These are phyloP conservation scores for Cyberlindnera misumaiensis DNA, from an alignment of 805 yeast genomes.

Conservation along the genomic window DNA sequence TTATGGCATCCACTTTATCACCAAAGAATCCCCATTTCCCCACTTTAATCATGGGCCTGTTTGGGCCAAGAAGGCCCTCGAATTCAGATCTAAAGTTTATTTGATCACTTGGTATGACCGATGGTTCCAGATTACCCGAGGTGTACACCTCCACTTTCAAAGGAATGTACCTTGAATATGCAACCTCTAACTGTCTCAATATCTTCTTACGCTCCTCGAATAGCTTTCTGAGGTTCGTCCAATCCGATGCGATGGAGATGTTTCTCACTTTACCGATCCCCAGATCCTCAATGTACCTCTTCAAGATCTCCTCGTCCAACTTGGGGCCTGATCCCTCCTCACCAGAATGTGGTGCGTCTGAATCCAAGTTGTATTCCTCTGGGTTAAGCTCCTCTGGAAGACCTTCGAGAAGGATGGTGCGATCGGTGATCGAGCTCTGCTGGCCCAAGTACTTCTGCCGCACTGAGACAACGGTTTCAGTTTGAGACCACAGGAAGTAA, in stretches of 20 bases:
- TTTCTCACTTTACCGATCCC: slow-evolving; percentile 77
- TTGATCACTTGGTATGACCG: slow-evolving; percentile 16
- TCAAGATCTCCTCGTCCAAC: slow-evolving; percentile 54
- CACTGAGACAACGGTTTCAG: slow-evolving; percentile 64
- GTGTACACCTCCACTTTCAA: slow-evolving; percentile 20
- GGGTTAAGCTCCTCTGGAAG: slow-evolving; percentile 72
- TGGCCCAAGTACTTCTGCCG: slow-evolving; percentile 80
- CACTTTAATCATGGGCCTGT: slow-evolving; percentile 43
- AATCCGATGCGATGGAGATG: slow-evolving; percentile 76
- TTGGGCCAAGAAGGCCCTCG: slow-evolving; percentile 1
- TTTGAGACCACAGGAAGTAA: slow-evolving; percentile 59
- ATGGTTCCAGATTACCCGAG: slow-evolving; percentile 21
- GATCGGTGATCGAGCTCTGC: slow-evolving; percentile 85
- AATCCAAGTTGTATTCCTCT: slow-evolving; percentile 14
- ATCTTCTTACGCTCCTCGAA: slow-evolving; percentile 51
- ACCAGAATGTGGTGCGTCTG: slow-evolving; percentile 2
- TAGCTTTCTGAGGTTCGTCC: slow-evolving; percentile 63
- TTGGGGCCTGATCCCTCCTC: slow-evolving; percentile 3
- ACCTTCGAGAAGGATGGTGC: slow-evolving; percentile 83
- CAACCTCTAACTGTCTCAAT: slow-evolving; percentile 55
- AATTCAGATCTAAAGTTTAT: slow-evolving; percentile 1
- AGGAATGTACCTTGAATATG: slow-evolving; percentile 22
- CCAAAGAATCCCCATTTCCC: slow-evolving; percentile 50
- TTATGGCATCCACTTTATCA: slow-evolving; percentile 71
- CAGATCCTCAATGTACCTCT: slow-evolving; percentile 67